Conservation (phyloP, 345 rosid species). For the Gossypium turneri region DNA sequence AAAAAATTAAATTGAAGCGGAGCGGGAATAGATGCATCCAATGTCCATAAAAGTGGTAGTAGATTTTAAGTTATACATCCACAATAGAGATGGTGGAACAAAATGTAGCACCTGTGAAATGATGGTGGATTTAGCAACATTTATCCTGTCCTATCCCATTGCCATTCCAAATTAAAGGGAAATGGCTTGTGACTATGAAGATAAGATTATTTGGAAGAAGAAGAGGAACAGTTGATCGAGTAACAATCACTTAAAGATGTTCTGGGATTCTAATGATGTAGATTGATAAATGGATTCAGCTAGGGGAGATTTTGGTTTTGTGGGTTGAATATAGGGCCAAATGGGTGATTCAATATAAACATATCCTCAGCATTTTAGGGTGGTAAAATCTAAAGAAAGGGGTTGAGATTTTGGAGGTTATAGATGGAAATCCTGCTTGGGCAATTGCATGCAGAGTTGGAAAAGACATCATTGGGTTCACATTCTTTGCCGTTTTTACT, state of each 20-base stretch:
- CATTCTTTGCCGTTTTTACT: conserved; percentile 67
- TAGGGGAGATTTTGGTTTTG: conserved; percentile 64
- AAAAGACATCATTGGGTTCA: conserved; percentile 54
- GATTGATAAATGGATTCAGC: conserved; percentile 44
- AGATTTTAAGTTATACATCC: too few relatives aligned
- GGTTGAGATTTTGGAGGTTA: conserved; percentile 59
- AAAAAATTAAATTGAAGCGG: too few relatives aligned
- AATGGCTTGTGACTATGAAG: conserved; percentile 74
- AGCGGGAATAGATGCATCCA: too few relatives aligned
- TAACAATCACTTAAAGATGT: conserved; percentile 59
- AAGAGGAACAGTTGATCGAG: conserved; percentile 50
- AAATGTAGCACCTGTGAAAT: too few relatives aligned
- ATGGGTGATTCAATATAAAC: conserved; percentile 61
- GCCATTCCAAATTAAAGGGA: conserved; percentile 32
- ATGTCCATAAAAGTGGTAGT: too few relatives aligned
- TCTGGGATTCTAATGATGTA: conserved; percentile 77
- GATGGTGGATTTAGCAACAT: too few relatives aligned
- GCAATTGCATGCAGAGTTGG: conserved; percentile 68
- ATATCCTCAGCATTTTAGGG: conserved; percentile 30
- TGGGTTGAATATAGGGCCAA: conserved; percentile 18
- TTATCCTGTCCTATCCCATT: too few relatives aligned
- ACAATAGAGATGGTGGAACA: too few relatives aligned
- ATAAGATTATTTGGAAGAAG: conserved; percentile 34
- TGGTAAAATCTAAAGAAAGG: conserved; percentile 41
- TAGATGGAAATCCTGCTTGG: conserved; percentile 80